A percentile compares a stretch with the other conserved stretches of the same genome.
Conservation (phyloP, 139 green algal genomes). For the Coelastrella sp. region DNA sequence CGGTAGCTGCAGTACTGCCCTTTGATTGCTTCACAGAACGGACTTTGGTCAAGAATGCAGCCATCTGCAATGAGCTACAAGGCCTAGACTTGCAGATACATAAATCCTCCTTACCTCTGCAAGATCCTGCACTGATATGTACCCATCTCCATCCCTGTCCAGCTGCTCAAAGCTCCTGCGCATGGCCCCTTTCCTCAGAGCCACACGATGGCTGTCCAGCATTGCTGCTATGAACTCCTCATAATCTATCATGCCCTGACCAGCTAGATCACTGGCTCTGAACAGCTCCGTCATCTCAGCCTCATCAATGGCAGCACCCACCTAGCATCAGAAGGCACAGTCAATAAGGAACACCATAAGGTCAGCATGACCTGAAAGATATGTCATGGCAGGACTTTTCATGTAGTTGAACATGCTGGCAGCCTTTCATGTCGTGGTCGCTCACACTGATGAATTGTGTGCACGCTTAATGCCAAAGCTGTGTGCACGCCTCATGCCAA, state of each 20-base stretch:
- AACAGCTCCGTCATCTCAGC: conserved; percentile 69
- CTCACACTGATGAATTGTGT: no score
- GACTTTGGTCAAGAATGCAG: no score
- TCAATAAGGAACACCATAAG: no score
- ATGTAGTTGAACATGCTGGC: background rate
- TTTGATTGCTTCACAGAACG: no score
- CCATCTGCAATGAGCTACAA: no score
- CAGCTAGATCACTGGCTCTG: conserved; percentile 61
- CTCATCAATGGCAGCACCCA: conserved; percentile 68
- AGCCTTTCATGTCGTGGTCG: background rate
- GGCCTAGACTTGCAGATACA: no score
- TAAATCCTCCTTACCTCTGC: conserved; percentile 55
- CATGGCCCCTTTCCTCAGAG: conserved; percentile 58
- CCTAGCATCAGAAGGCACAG: conserved; percentile 13
- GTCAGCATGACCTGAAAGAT: no score
- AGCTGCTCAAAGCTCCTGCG: conserved; percentile 58
- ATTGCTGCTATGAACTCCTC: conserved; percentile 77
- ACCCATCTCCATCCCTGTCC: conserved; percentile 59
- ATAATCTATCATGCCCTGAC: conserved; percentile 73
- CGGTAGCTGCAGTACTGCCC: no score
- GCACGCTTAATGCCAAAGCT: no score
- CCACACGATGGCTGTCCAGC: conserved; percentile 64
- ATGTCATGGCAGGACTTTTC: no score
- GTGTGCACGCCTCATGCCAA: no score
- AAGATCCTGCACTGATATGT: conserved; percentile 68